Conservation (phyloP, 1,284 basidiomycete genomes). For the Caloboletus inedulis region DNA sequence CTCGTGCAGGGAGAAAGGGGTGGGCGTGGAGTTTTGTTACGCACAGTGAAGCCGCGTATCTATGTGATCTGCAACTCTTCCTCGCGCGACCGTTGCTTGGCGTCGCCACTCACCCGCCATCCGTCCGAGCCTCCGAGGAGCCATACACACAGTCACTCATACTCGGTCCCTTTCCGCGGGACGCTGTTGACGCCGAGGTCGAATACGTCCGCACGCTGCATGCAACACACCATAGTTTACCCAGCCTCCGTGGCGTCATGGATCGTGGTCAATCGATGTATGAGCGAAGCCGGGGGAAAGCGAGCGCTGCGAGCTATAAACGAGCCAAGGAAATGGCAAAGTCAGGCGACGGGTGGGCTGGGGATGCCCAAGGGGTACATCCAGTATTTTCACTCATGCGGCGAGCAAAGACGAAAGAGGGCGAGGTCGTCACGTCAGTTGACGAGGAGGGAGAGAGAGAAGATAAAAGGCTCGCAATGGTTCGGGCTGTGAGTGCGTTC, state of each 20-base stretch:
- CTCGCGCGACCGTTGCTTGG: slow-evolving; percentile 79
- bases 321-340: slow-evolving; percentile 88
- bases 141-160: slow-evolving; percentile 69
- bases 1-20: slow-evolving; percentile 90
- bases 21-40: slow-evolving; percentile 97
- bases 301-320: slow-evolving; percentile 81
- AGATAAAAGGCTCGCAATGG: slow-evolving; percentile 62
- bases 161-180: slow-evolving; percentile 84
- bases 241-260: slow-evolving; percentile 83
- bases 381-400: slow-evolving; percentile 53
- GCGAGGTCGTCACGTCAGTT: slow-evolving; percentile 22
- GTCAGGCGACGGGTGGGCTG: slow-evolving; percentile 65
- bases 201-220: slow-evolving; percentile 78
- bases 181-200: slow-evolving; percentile 76
- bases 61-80: slow-evolving; percentile 93
- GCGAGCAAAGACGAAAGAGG: slow-evolving; percentile 32
- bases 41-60: slow-evolving; percentile 82
- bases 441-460: slow-evolving; percentile 37
- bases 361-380: slow-evolving; percentile 63
- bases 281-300: slow-evolving; percentile 89
- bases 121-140: slow-evolving; percentile 46
- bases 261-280: slow-evolving; percentile 91
- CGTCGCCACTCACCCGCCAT: slow-evolving; percentile 32
- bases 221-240: slow-evolving; percentile 64
- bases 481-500: slow-evolving; percentile 81